These are phyloP conservation scores for Phytophthora pinifolia DNA, from an alignment of 352 stramenopile genomes.

Conservation along the genomic window DNA sequence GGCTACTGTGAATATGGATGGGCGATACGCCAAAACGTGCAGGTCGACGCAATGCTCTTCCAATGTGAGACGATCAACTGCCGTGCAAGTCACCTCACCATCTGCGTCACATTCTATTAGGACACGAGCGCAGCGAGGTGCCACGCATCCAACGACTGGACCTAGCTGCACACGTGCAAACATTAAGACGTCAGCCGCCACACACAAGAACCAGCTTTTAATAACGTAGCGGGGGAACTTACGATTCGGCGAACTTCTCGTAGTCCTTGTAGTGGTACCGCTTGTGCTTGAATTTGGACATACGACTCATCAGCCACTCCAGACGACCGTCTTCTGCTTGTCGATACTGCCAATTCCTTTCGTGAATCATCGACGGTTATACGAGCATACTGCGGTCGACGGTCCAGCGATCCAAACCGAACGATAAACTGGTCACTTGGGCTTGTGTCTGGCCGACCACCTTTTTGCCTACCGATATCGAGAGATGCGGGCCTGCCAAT, in stretches of 20 bases:
- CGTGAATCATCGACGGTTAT: constrained; percentile 1
- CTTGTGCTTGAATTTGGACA: constrained; percentile 3
- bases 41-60: constrained; percentile 10
- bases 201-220: background rate
- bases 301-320: constrained; percentile 4
- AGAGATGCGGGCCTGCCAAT: background rate
- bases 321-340: constrained; percentile 2
- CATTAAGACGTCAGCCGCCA: background rate
- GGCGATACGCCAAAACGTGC: constrained; percentile 14
- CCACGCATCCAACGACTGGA: constrained; percentile 46
- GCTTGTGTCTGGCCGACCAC: background rate
- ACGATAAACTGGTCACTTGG: constrained; percentile 7
- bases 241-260: constrained; percentile 19
- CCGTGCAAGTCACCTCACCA: constrained; percentile 33
- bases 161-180: constrained; percentile 28
- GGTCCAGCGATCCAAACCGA: constrained; percentile 4
- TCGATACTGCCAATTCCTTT: background rate
- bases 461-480: background rate
- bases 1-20: constrained; percentile 34
- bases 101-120: constrained; percentile 48
- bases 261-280: constrained; percentile 4
- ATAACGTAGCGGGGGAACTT: constrained; percentile 4
- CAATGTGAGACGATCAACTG: constrained; percentile 38
- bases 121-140: constrained; percentile 29
- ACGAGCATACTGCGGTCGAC: constrained; percentile 11